Evolutionary conservation across 169 alveolate species (phyloP), one percentile per base, ranked within the genome.

Genomic region (Plasmodium gallinaceum): DNA sequence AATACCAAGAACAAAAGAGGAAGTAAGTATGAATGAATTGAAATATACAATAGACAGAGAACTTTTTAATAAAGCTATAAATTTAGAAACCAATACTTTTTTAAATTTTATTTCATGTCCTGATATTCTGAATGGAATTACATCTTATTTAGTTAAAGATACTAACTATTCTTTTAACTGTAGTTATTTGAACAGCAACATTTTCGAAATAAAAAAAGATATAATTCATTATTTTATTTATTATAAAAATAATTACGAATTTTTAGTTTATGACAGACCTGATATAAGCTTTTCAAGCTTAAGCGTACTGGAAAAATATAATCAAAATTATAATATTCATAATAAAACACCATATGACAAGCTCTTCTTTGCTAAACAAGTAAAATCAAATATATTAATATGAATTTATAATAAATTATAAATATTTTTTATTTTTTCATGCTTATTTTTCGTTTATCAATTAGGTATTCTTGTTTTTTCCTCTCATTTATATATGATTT

Each of bases 251-350:
- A 22, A 20, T 42, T 83, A 83, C 61, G 85, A 66, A 46, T 83
- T 52, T 51, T 8, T 45, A 20, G 6, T 45, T 4, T 58, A 57
- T 42, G 91, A 83, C 6, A 66, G 91, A 57, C 86, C 91, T 0
- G 91, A 83, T 32, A 83, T 83, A 51, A 83, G 91, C 20, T 83
- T 57, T 39, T 83, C 91, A 66, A 83, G 91, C 22, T 42, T 83
- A n/a, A 12, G 52, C 57, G 73, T 58, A n/a, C 69, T 83, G 7
- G 91, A 83, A 8, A 70, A 72, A 22, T 83, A 26, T 46, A 83
- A 83, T 22, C 91, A 83, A 18, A 61, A 70, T 14, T 83, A 52
- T 45, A 72, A 62, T 48, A 51, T 16, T 51, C 48, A 57, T 4
- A 12, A 39, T 16, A 32, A 48, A 7, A 57, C 69, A 16, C 9